These are phyloP conservation scores for Clonostachys rosea DNA, from an alignment of 2,329 filamentous ascomycete genomes.

Conservation along the genomic window DNA sequence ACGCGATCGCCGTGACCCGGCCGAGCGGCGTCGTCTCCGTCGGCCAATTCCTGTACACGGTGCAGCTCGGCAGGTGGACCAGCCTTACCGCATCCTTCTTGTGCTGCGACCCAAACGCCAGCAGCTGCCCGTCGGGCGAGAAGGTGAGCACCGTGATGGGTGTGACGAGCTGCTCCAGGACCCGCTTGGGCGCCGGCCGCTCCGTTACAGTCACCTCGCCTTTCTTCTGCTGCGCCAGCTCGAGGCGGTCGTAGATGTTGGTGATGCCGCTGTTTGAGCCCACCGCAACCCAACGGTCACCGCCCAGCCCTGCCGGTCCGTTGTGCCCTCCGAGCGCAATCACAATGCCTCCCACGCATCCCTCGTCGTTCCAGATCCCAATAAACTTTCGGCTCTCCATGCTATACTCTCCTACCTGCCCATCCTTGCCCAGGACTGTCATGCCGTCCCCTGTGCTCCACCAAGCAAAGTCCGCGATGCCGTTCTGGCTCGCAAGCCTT, in stretches of 20 bases:
- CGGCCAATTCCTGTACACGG: constrained; percentile 96
- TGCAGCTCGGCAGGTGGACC: constrained; percentile 87
- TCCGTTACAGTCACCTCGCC: constrained; percentile 51
- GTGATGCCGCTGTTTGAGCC: constrained; percentile 84
- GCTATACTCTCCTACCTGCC: constrained; percentile 87
- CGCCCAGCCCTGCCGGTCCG: constrained; percentile 60
- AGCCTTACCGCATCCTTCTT: constrained; percentile 86
- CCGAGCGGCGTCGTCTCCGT: constrained; percentile 86
- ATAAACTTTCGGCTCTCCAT: constrained; percentile 64
- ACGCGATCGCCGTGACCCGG: constrained; percentile 70
- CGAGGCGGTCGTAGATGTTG: constrained; percentile 84
- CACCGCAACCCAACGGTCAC: constrained; percentile 83
- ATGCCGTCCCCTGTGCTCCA: constrained; percentile 82
- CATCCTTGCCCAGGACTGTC: constrained; percentile 77
- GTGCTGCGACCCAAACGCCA: constrained; percentile 80
- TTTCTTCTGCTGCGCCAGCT: constrained; percentile 42
- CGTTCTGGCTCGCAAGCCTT: constrained; percentile 74
- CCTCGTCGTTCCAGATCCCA: constrained; percentile 85
- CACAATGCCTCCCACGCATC: constrained; percentile 79
- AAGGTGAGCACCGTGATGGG: constrained; percentile 77
- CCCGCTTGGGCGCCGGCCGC: constrained; percentile 66
- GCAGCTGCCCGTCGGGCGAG: constrained; percentile 81
- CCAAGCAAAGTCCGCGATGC: constrained; percentile 89
- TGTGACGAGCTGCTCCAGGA: constrained; percentile 83
- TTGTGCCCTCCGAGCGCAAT: constrained; percentile 70